These are phyloP conservation scores for Bassia scoparia DNA, from an alignment of 148 eudicot species.

Conservation along the genomic window DNA sequence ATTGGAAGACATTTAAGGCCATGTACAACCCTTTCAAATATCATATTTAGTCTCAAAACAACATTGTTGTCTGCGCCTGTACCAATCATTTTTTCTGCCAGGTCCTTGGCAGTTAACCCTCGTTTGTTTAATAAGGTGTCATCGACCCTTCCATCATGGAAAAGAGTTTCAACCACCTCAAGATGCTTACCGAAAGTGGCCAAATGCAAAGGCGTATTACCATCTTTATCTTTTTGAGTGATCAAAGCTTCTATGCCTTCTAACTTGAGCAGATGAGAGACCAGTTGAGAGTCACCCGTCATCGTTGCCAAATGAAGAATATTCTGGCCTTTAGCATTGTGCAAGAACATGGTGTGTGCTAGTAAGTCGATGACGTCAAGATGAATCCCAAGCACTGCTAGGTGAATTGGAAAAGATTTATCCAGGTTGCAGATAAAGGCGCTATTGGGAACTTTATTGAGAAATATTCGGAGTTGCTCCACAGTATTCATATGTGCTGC, in stretches of 20 bases:
- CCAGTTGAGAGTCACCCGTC: background rate
- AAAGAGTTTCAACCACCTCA: background rate
- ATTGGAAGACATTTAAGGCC: background rate
- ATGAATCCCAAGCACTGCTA: background rate
- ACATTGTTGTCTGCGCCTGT: background rate
- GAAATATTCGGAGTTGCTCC: background rate
- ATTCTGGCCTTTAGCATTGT: background rate
- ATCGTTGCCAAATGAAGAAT: background rate
- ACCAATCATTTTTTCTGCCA: background rate
- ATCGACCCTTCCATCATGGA: background rate
- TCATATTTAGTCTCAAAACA: background rate
- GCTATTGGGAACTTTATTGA: background rate
- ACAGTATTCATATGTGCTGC: background rate
- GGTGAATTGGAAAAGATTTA: background rate
- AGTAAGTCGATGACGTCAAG: background rate
- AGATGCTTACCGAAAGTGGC: no score
- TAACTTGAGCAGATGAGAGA: background rate
- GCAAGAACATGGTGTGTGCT: background rate
- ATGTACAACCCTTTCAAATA: background rate
- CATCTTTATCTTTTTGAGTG: background rate
- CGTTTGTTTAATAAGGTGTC: background rate
- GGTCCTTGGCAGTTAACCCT: background rate
- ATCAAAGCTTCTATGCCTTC: background rate
- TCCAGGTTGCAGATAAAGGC: background rate
- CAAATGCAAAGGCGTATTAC: background rate